Percentiles rank a stretch among this genome's conserved stretches.
phyloP scores from a whole-genome alignment of 208 protist species.

The Leishmania turanica region DNA sequence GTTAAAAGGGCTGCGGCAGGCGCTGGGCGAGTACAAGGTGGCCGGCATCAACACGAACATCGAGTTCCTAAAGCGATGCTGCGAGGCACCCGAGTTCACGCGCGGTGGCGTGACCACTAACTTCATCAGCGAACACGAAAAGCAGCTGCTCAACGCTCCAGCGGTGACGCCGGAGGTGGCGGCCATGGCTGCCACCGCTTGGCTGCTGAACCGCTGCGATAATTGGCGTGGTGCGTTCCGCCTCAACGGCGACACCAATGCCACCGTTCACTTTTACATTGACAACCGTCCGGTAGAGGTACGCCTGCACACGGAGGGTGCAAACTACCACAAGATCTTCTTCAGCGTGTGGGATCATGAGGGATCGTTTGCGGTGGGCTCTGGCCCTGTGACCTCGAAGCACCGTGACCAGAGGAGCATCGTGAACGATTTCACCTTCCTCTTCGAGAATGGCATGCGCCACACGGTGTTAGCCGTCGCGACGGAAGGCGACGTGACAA shows the following conservation, averaged over 20 bases:
- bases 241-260: constrained; percentile 34
- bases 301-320: constrained; percentile 25
- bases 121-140: constrained; percentile 68
- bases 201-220: constrained; percentile 25
- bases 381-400: constrained; percentile 16
- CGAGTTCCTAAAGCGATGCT: constrained; percentile 51
- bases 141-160: constrained; percentile 30
- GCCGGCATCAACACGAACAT: constrained; percentile 94
- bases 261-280: constrained; percentile 36
- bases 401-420: constrained; percentile 24
- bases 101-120: constrained; percentile 76
- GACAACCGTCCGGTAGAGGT: constrained; percentile 34
- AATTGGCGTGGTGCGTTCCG: constrained; percentile 37
- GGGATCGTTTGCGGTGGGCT: constrained; percentile 33
- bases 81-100: constrained; percentile 58
- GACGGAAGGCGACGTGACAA: constrained; percentile 36
- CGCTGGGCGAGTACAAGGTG: constrained; percentile 85
- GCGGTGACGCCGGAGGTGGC: constrained; percentile 29
- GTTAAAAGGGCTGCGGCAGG: constrained; percentile 30
- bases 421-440: constrained; percentile 31
- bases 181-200: constrained; percentile 26
- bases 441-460: constrained; percentile 34
- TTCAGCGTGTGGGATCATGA: constrained; percentile 15
- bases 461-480: constrained; percentile 30
- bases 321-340: constrained; percentile 32